Conservation (phyloP, 305 asterid species). For the Ajuga reptans region DNA sequence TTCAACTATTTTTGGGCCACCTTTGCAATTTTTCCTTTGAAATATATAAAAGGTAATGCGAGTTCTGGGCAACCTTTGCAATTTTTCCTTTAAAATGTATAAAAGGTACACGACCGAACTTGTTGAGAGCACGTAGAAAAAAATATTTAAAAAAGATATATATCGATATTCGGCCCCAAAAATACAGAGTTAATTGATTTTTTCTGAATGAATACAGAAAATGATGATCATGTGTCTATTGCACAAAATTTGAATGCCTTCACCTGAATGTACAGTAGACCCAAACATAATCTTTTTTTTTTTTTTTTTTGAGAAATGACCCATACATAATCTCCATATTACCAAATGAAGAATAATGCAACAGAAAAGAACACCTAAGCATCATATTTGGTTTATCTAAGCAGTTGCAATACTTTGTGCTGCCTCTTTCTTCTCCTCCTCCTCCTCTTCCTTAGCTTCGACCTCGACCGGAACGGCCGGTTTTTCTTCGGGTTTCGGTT, state of each 20-base stretch:
- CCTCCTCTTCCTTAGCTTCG: slow-evolving; percentile 27
- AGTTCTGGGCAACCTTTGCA: no score
- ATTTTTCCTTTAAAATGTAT: no score
- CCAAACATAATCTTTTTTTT: no score
- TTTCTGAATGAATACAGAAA: slow-evolving; percentile 2
- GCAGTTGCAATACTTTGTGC: slow-evolving; percentile 24
- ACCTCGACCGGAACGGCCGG: slow-evolving; percentile 24
- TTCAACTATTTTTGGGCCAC: no score
- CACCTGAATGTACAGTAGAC: slow-evolving; percentile 19
- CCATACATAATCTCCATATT: not conserved
- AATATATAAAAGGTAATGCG: no score
- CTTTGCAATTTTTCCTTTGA: no score
- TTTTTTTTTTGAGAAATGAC: no score
- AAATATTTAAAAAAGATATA: no score
- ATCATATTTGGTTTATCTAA: not conserved
- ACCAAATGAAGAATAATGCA: not conserved
- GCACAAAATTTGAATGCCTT: slow-evolving; percentile 16
- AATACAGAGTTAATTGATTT: not conserved
- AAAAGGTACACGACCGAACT: no score
- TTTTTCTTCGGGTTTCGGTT: slow-evolving; percentile 13
- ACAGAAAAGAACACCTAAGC: not conserved
- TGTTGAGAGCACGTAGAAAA: no score
- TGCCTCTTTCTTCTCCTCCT: slow-evolving; percentile 38
- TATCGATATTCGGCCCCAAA: not conserved
- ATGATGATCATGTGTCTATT: not conserved